Conservation (phyloP, 1,139 yeast genomes). For the Zygoascus sp. region DNA sequence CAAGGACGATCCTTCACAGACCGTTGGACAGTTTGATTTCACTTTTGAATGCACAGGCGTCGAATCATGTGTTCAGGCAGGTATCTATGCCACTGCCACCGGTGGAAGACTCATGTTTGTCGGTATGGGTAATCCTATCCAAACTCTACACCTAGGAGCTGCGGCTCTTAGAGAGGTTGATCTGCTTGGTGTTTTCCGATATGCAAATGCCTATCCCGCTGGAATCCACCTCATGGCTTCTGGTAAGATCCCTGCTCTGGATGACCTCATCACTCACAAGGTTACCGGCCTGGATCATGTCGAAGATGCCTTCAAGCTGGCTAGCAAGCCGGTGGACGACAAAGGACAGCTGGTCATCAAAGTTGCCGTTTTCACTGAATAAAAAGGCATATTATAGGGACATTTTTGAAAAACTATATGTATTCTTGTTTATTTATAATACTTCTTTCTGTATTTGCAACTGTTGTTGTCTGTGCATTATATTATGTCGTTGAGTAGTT, state of each 20-base stretch:
- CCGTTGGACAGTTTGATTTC: constrained; percentile 43
- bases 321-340: constrained; percentile 29
- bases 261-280: constrained; percentile 28
- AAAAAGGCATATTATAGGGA: background rate
- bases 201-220: constrained; percentile 30
- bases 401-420: background rate
- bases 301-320: constrained; percentile 29
- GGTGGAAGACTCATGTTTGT: constrained; percentile 32
- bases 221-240: constrained; percentile 27
- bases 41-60: constrained; percentile 34
- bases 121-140: constrained; percentile 33
- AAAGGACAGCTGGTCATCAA: constrained; percentile 31
- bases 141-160: constrained; percentile 31
- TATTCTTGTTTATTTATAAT: background rate
- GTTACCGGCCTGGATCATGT: constrained; percentile 29
- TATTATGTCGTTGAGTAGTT: no score
- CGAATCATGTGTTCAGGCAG: constrained; percentile 31
- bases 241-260: constrained; percentile 26
- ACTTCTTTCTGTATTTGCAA: background rate
- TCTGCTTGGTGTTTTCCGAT: constrained; percentile 32
- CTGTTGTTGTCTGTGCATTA: no score
- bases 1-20: constrained; percentile 7
- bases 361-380: constrained; percentile 24
- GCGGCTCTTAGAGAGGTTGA: constrained; percentile 33
- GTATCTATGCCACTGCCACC: constrained; percentile 37